phyloP scores from a whole-genome alignment of 2,329 filamentous ascomycete genomes.

The Bipolaris bicolor region DNA sequence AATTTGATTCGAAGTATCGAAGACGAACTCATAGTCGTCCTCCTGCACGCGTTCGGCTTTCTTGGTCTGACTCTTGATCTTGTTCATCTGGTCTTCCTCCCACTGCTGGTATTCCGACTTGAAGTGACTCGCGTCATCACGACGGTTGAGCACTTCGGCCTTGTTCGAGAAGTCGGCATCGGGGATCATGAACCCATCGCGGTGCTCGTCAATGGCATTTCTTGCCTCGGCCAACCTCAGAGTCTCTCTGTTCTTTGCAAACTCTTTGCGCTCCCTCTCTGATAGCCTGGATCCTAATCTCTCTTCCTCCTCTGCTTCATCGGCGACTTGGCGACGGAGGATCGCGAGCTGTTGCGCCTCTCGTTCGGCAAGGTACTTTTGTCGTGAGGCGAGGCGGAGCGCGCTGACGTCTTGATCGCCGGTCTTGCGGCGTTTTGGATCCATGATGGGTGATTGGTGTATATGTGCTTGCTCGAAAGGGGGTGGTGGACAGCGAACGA shows the following conservation, averaged over 20 bases:
- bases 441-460: slow-evolving; percentile 22
- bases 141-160: slow-evolving; percentile 73
- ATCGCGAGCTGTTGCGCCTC: slow-evolving; percentile 84
- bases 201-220: slow-evolving; percentile 85
- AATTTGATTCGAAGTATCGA: slow-evolving; percentile 90
- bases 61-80: slow-evolving; percentile 69
- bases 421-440: slow-evolving; percentile 38
- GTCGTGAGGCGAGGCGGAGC: slow-evolving; percentile 80
- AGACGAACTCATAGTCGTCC: slow-evolving; percentile 88
- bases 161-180: slow-evolving; percentile 92
- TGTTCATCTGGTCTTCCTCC: slow-evolving; percentile 87
- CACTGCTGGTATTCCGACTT: slow-evolving; percentile 87
- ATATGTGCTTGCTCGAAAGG: neutral
- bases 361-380: slow-evolving; percentile 92
- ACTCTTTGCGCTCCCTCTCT: slow-evolving; percentile 79
- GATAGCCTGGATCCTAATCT: slow-evolving; percentile 73
- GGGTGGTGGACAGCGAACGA: neutral
- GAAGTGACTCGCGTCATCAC: neutral
- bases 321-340: slow-evolving; percentile 86
- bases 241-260: slow-evolving; percentile 81
- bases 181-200: slow-evolving; percentile 89
- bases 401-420: slow-evolving; percentile 64
- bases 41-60: slow-evolving; percentile 75
- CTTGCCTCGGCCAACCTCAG: slow-evolving; percentile 83
- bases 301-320: slow-evolving; percentile 80